Evolutionary conservation across 305 asterid genomes (phyloP), one percentile per base, ranked within the genome.

Genomic region (Fraxinus albicans): DNA sequence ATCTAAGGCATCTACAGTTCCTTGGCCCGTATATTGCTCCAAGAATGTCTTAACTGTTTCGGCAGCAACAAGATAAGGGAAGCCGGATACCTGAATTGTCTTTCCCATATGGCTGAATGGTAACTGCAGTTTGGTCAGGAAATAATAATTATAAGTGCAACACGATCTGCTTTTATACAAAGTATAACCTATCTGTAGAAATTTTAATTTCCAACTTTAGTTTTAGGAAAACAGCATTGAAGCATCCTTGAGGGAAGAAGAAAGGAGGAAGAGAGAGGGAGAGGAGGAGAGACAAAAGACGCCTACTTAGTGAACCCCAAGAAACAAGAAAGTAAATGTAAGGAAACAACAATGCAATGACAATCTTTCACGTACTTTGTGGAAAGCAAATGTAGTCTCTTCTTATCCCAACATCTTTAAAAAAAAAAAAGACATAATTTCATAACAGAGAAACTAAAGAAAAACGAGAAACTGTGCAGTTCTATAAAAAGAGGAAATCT

Each of bases 11-110:
- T 55, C 89, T 35, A 93, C 60, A 25, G 93, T 84, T 70, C 91
- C 93, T 53, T 8, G 25, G n/a, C 94, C 92, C 0, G 92, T 89
- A 31, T 76, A 10, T 9, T 0, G 23, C 89, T 94, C 97, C 82
- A 94, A 79, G 81, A 83, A 86, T 5, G 0, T 31, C 81, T 82
- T 92, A 47, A 90, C 89, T 3, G 1, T 81, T 15, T 87, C 88
- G 6, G 94, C 97, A 29, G 85, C 29, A 65, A 88, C 58, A 8
- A 84, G 89, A 53, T 9, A 0, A 27, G 95, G 97, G 82, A 93
- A 94, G 36, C 97, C 94, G 10, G 4, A 88, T 10, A 92, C 77
- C 42, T 84, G 91, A 77, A 93, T 81, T 9, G 98, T 92, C 85
- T 86, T 93, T 70, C 90, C 93, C 95, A 92, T 92, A 47, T 35